These are phyloP conservation scores for Exophiala viscosa DNA, from an alignment of 2,329 filamentous ascomycete species.

Conservation along the genomic window DNA sequence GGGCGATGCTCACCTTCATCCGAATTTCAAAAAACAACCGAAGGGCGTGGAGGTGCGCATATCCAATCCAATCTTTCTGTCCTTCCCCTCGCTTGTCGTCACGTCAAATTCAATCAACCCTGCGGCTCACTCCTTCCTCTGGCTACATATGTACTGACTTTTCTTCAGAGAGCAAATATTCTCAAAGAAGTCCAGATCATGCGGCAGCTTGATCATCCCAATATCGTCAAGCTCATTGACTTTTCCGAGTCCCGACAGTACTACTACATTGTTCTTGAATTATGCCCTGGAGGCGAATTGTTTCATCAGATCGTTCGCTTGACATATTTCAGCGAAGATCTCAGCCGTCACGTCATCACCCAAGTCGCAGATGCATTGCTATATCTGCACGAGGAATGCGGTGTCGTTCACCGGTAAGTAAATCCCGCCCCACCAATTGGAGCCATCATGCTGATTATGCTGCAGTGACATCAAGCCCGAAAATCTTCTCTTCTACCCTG, in stretches of 20 bases:
- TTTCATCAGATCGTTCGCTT: constrained; percentile 98
- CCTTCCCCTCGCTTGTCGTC: constrained; percentile 20
- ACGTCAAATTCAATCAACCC: not conserved
- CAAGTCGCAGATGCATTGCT: constrained; percentile 93
- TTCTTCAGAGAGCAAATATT: constrained; percentile 80
- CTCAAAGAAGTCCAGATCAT: constrained; percentile 99
- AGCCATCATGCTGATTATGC: not conserved
- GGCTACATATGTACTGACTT: constrained; percentile 29
- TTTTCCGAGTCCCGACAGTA: constrained; percentile 93
- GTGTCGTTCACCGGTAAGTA: constrained; percentile 90
- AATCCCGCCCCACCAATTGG: constrained; percentile 32
- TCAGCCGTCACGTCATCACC: constrained; percentile 88
- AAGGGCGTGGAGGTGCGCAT: constrained; percentile 94
- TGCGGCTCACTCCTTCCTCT: constrained; percentile 23
- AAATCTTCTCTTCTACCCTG: constrained; percentile 89
- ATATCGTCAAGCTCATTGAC: constrained; percentile 89
- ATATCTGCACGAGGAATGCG: constrained; percentile 90
- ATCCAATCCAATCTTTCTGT: constrained; percentile 34
- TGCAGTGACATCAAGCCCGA: constrained; percentile 91
- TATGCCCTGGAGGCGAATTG: constrained; percentile 90
- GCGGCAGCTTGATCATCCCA: constrained; percentile 92
- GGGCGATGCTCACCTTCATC: constrained; percentile 89
- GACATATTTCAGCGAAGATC: constrained; percentile 95
- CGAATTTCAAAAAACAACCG: constrained; percentile 89
- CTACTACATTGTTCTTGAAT: constrained; percentile 94